phyloP scores from a whole-genome alignment of 306 rosid species.

The Medicago ruthenica region DNA sequence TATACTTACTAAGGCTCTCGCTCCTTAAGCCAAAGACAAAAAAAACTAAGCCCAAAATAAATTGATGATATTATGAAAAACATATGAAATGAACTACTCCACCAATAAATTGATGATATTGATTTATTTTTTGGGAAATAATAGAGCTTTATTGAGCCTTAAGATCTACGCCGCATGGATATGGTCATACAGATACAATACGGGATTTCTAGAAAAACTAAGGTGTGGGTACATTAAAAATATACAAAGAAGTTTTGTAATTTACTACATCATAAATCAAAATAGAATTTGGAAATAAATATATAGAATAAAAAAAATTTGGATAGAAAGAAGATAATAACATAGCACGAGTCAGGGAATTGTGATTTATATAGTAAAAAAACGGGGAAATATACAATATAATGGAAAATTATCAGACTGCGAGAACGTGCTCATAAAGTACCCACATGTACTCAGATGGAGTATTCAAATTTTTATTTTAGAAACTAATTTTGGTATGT shows the following conservation, averaged over 20 bases:
- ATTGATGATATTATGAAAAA: not conserved
- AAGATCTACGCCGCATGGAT: not conserved
- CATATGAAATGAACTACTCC: not conserved
- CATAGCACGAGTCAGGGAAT: not conserved
- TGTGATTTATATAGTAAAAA: not conserved
- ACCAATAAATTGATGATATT: not conserved
- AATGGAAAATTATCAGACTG: not conserved
- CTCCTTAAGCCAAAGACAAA: not conserved
- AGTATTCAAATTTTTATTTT: too few relatives aligned
- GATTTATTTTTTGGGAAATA: not conserved
- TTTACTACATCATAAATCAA: not conserved
- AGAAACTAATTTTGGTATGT: too few relatives aligned
- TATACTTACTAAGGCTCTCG: not conserved
- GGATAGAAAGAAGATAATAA: not conserved
- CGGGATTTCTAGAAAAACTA: not conserved
- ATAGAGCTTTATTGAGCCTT: not conserved
- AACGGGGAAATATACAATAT: not conserved
- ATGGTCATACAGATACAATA: not conserved
- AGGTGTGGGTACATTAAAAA: not conserved
- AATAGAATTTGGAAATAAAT: not conserved
- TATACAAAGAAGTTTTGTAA: not conserved
- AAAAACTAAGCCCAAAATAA: not conserved
- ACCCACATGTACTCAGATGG: too few relatives aligned
- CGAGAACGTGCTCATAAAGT: not conserved
- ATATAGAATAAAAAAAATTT: not conserved